A percentile compares a stretch with the other conserved stretches of the same genome.
These are phyloP conservation scores for Cucumis melo DNA, from an alignment of 306 rosid genomes.

Conservation along the genomic window DNA sequence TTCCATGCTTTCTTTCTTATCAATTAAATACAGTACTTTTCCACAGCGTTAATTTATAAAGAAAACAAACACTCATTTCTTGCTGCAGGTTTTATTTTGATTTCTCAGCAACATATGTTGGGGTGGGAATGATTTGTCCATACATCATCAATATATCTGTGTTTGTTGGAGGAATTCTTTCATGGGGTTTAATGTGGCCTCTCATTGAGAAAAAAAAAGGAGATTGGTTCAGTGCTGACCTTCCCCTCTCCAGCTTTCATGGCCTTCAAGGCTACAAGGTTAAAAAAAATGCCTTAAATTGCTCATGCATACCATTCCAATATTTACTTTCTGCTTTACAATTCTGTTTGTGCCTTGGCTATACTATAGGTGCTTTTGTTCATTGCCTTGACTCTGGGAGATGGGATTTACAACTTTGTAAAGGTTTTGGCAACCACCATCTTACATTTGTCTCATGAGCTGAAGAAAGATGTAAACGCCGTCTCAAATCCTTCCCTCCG, in stretches of 20 bases:
- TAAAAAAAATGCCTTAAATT: not conserved
- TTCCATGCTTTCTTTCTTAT: not conserved
- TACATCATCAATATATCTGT: slow-evolving; percentile 75
- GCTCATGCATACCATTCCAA: not conserved
- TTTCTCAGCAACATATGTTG: slow-evolving; percentile 94
- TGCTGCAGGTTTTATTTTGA: slow-evolving; percentile 74
- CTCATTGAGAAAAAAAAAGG: slow-evolving; percentile 55
- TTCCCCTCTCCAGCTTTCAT: slow-evolving; percentile 59
- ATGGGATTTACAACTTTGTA: slow-evolving; percentile 1
- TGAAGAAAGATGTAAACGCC: not conserved
- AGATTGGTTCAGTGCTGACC: slow-evolving; percentile 83
- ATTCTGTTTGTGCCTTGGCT: not conserved
- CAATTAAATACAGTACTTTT: not conserved
- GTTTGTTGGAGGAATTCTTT: slow-evolving; percentile 80
- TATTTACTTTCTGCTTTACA: not conserved
- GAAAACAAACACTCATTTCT: not conserved
- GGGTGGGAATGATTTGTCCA: slow-evolving; percentile 89
- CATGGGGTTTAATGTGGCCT: slow-evolving; percentile 96
- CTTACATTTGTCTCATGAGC: not conserved
- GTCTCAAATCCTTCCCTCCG: not conserved
- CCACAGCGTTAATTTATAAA: not conserved
- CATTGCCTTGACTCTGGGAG: slow-evolving; percentile 6
- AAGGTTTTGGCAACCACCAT: not conserved
- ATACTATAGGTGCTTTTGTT: not conserved
- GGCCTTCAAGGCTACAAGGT: slow-evolving; percentile 96